A percentile compares a stretch with the other conserved stretches of the same genome.
These are phyloP conservation scores for Micromonas pusilla DNA, from an alignment of 139 green algal genomes.

Conservation along the genomic window DNA sequence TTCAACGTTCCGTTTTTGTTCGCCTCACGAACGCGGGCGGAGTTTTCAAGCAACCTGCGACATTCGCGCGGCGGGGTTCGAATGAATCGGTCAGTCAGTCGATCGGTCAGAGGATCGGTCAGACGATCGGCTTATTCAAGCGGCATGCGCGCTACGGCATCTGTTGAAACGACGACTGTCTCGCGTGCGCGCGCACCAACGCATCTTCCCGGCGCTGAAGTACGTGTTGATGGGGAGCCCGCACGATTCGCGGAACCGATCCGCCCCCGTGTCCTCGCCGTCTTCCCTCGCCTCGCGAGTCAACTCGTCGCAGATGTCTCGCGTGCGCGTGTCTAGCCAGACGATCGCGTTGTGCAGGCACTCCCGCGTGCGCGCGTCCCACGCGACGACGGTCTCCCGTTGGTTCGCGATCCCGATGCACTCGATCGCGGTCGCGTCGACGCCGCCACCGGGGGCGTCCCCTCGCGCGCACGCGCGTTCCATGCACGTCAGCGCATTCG, in stretches of 20 bases:
- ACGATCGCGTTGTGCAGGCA: slow-evolving; percentile 91
- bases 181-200: no score
- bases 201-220: slow-evolving; percentile 89
- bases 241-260: slow-evolving; percentile 44
- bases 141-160: no score
- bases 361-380: slow-evolving; percentile 60
- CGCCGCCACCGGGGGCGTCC: slow-evolving; percentile 12
- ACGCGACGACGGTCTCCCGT: slow-evolving; percentile 83
- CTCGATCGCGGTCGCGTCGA: slow-evolving; percentile 18
- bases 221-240: slow-evolving; percentile 92
- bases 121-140: no score
- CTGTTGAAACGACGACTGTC: no score
- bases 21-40: slow-evolving; percentile 39
- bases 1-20: slow-evolving; percentile 34
- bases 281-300: slow-evolving; percentile 7
- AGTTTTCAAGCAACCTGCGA: no score
- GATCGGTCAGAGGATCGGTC: no score
- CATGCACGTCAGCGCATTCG: slow-evolving; percentile 58
- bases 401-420: slow-evolving; percentile 87
- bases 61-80: no score
- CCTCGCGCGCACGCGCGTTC: slow-evolving; percentile 39
- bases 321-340: slow-evolving; percentile 86
- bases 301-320: slow-evolving; percentile 39
- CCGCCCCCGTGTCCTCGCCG: slow-evolving; percentile 49
- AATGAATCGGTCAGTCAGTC: no score